Conservation (phyloP, 306 rosid genomes). For the Medicago lupulina region DNA sequence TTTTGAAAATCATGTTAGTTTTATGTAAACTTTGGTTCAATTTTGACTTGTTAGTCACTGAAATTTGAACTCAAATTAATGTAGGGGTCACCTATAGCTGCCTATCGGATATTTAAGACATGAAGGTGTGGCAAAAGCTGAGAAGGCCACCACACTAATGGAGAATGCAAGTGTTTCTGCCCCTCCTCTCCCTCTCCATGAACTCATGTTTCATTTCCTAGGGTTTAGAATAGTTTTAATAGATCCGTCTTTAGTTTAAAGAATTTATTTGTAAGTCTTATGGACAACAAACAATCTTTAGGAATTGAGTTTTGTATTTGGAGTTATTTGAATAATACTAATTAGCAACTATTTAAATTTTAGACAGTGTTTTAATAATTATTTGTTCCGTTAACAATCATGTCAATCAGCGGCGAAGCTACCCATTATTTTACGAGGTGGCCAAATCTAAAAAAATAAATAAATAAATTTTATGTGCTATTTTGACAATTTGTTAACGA, state of each 20-base stretch:
- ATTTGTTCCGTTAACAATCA: too few species aligned
- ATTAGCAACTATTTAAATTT: constrained; percentile 31
- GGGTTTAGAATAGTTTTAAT: constrained; percentile 39
- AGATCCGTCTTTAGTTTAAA: neutral
- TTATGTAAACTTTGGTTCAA: neutral
- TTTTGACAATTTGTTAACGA: too few species aligned
- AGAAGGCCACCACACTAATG: constrained; percentile 3
- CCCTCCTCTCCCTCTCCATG: constrained; percentile 50
- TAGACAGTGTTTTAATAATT: too few species aligned
- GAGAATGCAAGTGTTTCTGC: constrained; percentile 4
- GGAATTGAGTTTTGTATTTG: neutral
- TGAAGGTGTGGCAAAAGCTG: neutral
- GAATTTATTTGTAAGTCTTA: neutral
- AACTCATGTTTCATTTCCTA: neutral
- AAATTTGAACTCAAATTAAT: constrained; percentile 1
- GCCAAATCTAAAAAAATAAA: too few species aligned
- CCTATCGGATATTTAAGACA: constrained; percentile 49
- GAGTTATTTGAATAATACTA: constrained; percentile 26
- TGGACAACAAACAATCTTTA: neutral
- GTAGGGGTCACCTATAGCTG: constrained; percentile 53
- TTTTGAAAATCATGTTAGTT: neutral
- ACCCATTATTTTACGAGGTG: too few species aligned
- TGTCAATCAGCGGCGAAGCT: too few species aligned
- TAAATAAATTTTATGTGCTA: too few species aligned
- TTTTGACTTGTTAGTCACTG: too few species aligned